Evolutionary conservation across 495 filamentous ascomycete species (phyloP).

Genomic region (Lineolata rhizophorae): DNA sequence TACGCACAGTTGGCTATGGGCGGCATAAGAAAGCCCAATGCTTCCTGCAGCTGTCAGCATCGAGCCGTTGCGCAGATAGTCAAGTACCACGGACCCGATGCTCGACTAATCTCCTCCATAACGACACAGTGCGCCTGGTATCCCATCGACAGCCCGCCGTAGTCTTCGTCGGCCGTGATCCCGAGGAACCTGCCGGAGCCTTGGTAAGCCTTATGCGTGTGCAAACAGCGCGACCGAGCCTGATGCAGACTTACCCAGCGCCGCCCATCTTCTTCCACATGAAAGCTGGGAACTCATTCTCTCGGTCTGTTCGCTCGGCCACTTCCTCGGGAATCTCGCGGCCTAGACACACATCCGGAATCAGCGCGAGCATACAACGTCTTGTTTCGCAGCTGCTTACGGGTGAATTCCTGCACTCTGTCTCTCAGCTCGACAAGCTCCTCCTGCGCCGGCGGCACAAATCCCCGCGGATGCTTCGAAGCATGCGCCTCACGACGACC

Average conservation of each 20-base stretch:
- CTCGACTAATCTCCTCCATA: slow-evolving; percentile 71
- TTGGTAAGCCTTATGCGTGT: too few species aligned
- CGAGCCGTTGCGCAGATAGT: background rate
- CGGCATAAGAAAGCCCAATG: slow-evolving; percentile 82
- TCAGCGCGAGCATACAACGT: too few species aligned
- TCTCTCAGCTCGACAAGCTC: slow-evolving; percentile 76
- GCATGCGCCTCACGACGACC: too few species aligned
- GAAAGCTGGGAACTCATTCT: slow-evolving; percentile 68
- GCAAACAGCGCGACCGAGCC: too few species aligned
- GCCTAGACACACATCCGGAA: slow-evolving; percentile 10
- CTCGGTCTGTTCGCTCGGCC: slow-evolving; percentile 56
- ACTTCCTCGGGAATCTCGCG: slow-evolving; percentile 68
- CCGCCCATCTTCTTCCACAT: slow-evolving; percentile 93
- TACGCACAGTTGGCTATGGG: slow-evolving; percentile 89
- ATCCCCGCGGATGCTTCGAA: slow-evolving; percentile 72
- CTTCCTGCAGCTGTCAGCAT: slow-evolving; percentile 37
- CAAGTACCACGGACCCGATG: slow-evolving; percentile 26
- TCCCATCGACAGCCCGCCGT: slow-evolving; percentile 76
- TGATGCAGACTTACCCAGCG: too few species aligned
- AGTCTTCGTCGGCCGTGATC: slow-evolving; percentile 84
- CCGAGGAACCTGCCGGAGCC: slow-evolving; percentile 48
- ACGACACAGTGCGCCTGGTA: slow-evolving; percentile 96
- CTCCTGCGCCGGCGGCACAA: slow-evolving; percentile 47
- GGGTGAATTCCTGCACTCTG: slow-evolving; percentile 76
- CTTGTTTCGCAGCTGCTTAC: slow-evolving; percentile 16